Conservation (phyloP, 2,329 filamentous ascomycete genomes). For the Ophiosphaerella herpotricha region DNA sequence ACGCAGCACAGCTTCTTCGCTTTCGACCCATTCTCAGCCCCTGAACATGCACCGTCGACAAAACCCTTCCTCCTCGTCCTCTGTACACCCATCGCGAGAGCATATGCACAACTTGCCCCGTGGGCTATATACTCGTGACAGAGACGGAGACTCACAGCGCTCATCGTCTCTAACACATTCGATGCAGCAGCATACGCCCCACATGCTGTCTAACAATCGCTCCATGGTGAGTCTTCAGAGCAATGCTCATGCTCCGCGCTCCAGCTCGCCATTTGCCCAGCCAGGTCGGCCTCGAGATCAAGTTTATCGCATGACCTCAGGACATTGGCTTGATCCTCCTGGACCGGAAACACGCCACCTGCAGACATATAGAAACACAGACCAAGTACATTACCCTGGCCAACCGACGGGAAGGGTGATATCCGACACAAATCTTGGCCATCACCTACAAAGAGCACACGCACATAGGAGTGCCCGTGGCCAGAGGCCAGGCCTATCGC, state of each 20-base stretch:
- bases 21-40: conserved; percentile 49
- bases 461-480: conserved; percentile 12
- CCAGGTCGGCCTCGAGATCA: conserved; percentile 49
- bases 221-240: conserved; percentile 53
- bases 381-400: conserved; percentile 11
- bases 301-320: conserved; percentile 50
- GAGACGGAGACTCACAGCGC: conserved; percentile 44
- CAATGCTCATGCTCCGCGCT: conserved; percentile 42
- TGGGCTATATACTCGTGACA: conserved; percentile 32
- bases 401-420: conserved; percentile 31
- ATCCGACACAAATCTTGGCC: conserved; percentile 30
- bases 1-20: conserved; percentile 47
- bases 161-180: conserved; percentile 49
- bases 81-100: conserved; percentile 35
- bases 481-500: conserved; percentile 18
- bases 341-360: conserved; percentile 22
- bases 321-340: conserved; percentile 49
- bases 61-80: conserved; percentile 46
- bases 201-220: conserved; percentile 46
- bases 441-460: conserved; percentile 16
- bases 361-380: conserved; percentile 17
- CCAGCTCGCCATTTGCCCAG: conserved; percentile 49
- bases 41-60: conserved; percentile 40
- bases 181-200: conserved; percentile 34
- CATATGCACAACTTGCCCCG: conserved; percentile 44